These are phyloP conservation scores for Taiozyma sp. DNA, from an alignment of 1,139 yeast genomes.

Conservation along the genomic window DNA sequence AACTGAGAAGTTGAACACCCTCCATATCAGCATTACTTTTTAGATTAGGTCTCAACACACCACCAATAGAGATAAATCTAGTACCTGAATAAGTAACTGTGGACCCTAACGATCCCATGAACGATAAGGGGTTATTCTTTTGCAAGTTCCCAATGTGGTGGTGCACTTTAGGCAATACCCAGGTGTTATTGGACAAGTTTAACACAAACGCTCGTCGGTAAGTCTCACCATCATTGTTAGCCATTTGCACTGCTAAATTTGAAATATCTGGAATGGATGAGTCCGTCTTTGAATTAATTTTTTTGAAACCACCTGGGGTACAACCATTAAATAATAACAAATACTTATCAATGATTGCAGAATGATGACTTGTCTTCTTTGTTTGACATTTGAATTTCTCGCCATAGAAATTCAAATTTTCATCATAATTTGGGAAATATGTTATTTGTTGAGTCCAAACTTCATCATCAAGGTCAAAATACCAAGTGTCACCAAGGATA, in stretches of 20 bases:
- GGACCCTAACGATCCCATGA: conserved; percentile 8
- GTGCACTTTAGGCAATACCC: conserved; percentile 14
- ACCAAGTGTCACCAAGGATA: conserved; percentile 44
- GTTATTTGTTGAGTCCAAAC: conserved; percentile 32
- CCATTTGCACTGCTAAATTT: background rate
- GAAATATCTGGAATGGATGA: conserved; percentile 14
- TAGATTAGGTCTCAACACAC: conserved; percentile 1
- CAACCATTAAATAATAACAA: conserved; percentile 28
- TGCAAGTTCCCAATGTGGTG: conserved; percentile 9
- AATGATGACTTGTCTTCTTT: conserved; percentile 13
- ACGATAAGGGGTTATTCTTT: background rate
- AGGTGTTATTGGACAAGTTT: conserved; percentile 11
- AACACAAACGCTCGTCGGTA: conserved; percentile 12
- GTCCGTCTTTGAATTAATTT: background rate
- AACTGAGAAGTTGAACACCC: conserved; percentile 1
- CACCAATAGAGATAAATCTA: conserved; percentile 12
- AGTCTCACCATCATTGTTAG: conserved; percentile 1
- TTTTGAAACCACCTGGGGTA: conserved; percentile 5
- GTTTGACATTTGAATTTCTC: conserved; percentile 7
- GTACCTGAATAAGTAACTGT: conserved; percentile 9
- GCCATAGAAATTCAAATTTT: background rate
- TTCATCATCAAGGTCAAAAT: conserved; percentile 37
- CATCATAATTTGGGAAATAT: conserved; percentile 15
- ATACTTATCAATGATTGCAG: conserved; percentile 19
- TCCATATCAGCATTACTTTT: background rate